Percentiles rank a stretch among this genome's conserved stretches.
Evolutionary conservation across 2,329 filamentous ascomycete genomes (phyloP).

Genomic region (Nannizziopsis arthrosporioides): DNA sequence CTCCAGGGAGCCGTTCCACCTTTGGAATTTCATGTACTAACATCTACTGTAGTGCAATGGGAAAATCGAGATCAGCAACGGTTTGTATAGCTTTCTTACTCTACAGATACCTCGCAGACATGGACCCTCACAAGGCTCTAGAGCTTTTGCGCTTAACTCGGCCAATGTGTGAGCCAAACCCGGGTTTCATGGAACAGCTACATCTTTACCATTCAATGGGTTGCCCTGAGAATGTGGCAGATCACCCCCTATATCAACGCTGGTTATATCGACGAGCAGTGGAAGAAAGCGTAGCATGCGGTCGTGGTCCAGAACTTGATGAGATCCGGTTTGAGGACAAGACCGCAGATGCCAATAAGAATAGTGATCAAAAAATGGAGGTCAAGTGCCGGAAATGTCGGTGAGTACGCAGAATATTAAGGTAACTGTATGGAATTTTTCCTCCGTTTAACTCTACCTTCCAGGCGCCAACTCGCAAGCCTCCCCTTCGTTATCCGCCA

Average conservation of each 20-base stretch:
- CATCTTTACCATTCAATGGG: slow-evolving; percentile 79
- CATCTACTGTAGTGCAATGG: slow-evolving; percentile 63
- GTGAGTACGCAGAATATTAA: slow-evolving; percentile 29
- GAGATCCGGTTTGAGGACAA: slow-evolving; percentile 62
- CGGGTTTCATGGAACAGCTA: slow-evolving; percentile 82
- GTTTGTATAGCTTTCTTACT: slow-evolving; percentile 78
- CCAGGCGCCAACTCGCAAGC: slow-evolving; percentile 46
- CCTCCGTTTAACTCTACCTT: background rate
- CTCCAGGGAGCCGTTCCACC: no score
- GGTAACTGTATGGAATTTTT: no score
- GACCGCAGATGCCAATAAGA: slow-evolving; percentile 12
- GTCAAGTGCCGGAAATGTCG: slow-evolving; percentile 88
- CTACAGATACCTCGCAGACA: slow-evolving; percentile 45
- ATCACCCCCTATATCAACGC: slow-evolving; percentile 66
- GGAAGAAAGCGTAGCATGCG: slow-evolving; percentile 56
- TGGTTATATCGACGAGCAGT: slow-evolving; percentile 58
- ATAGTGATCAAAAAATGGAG: slow-evolving; percentile 36
- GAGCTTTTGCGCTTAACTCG: slow-evolving; percentile 57
- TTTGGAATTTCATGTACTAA: background rate
- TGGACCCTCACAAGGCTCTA: slow-evolving; percentile 53
- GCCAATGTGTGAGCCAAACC: slow-evolving; percentile 75
- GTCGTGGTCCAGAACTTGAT: slow-evolving; percentile 63
- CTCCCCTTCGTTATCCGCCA: slow-evolving; percentile 59
- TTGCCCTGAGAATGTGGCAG: slow-evolving; percentile 57
- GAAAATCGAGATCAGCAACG: slow-evolving; percentile 83